A percentile compares a stretch with the other conserved stretches of the same genome.
These are phyloP conservation scores for Epichloe aotearoae DNA, from an alignment of 2,329 filamentous ascomycete species.

Conservation along the genomic window DNA sequence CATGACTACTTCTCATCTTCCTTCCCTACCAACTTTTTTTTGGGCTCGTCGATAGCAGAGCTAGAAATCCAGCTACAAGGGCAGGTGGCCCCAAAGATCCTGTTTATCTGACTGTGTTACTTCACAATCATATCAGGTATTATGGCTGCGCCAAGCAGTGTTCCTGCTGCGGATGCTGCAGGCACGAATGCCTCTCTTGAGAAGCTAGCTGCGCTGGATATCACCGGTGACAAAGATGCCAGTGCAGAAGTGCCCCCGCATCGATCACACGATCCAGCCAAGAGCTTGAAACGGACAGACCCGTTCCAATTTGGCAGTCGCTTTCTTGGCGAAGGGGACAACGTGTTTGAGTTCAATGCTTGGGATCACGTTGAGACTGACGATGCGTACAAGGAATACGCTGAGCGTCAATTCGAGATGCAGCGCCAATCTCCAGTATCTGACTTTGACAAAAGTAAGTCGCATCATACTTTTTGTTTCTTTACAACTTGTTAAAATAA, in stretches of 20 bases:
- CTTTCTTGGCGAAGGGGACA: slow-evolving; percentile 66
- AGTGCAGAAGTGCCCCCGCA: slow-evolving; percentile 35
- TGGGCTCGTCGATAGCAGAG: neutral
- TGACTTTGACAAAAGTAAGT: slow-evolving; percentile 78
- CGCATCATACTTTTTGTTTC: neutral
- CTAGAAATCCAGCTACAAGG: neutral
- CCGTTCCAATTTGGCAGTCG: slow-evolving; percentile 94
- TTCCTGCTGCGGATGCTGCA: slow-evolving; percentile 9
- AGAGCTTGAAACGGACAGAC: slow-evolving; percentile 76
- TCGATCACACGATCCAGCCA: slow-evolving; percentile 55
- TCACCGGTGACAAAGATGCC: slow-evolving; percentile 4
- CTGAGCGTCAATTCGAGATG: slow-evolving; percentile 69
- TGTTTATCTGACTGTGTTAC: neutral
- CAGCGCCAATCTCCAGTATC: slow-evolving; percentile 80
- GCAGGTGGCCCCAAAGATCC: neutral
- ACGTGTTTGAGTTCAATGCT: slow-evolving; percentile 95
- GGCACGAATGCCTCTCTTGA: slow-evolving; percentile 10
- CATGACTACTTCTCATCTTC: neutral
- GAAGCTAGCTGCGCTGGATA: slow-evolving; percentile 14
- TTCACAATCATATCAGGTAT: neutral
- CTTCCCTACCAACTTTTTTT: neutral
- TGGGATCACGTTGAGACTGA: slow-evolving; percentile 98
- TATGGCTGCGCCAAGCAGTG: slow-evolving; percentile 10
- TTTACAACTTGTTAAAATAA: neutral
- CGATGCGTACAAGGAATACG: slow-evolving; percentile 73